Evolutionary conservation across 139 green algal genomes (phyloP).

Genomic region (Diplosphaera chodatii): DNA sequence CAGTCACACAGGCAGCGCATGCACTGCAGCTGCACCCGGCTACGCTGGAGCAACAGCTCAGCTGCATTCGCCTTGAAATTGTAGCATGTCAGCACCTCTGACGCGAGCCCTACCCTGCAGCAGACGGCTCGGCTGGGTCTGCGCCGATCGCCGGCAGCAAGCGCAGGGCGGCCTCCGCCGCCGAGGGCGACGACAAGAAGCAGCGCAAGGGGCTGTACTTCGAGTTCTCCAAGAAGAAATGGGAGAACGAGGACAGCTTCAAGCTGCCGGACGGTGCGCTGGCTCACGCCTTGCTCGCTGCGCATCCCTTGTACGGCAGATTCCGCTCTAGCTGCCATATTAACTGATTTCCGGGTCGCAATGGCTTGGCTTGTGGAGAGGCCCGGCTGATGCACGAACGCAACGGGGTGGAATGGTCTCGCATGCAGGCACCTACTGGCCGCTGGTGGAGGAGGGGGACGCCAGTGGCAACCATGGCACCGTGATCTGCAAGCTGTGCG

Average conservation of each 20-base stretch:
- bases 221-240: slow-evolving; percentile 27
- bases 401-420: no score
- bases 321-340: no score
- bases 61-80: no score
- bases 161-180: background rate
- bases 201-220: slow-evolving; percentile 18
- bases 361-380: no score
- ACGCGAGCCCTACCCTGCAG: background rate
- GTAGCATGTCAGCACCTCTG: no score
- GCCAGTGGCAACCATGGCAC: slow-evolving; percentile 13
- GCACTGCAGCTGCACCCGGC: no score
- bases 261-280: background rate
- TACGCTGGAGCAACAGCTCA: no score
- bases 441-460: slow-evolving; percentile 16
- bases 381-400: no score
- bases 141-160: background rate
- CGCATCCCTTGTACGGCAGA: no score
- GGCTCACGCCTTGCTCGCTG: no score
- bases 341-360: no score
- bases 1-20: no score
- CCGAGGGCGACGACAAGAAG: background rate
- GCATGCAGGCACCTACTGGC: slow-evolving; percentile 11
- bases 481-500: slow-evolving; percentile 23
- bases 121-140: background rate
- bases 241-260: slow-evolving; percentile 28